Conservation (phyloP, 441 rosid genomes). For the Metrosideros polymorpha region DNA sequence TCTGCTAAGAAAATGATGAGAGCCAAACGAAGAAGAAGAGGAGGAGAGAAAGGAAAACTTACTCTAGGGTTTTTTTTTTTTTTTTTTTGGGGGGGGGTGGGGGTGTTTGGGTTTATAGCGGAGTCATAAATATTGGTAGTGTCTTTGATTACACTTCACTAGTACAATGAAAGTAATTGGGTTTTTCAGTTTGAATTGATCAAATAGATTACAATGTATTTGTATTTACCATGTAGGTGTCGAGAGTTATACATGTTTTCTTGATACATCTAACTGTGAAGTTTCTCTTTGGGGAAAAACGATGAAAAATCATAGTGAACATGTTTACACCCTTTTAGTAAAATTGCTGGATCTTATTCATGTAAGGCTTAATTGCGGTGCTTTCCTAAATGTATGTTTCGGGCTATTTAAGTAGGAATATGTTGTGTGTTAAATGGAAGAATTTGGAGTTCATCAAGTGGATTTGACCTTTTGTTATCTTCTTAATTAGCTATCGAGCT, state of each 20-base stretch:
- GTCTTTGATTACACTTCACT: background rate
- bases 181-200: background rate
- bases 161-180: background rate
- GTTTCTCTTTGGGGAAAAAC: background rate
- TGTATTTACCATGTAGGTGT: background rate
- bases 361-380: background rate
- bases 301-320: background rate
- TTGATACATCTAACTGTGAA: background rate
- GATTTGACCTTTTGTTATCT: background rate
- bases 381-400: background rate
- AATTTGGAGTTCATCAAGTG: background rate
- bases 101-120: background rate
- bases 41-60: background rate
- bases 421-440: background rate
- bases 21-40: background rate
- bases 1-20: constrained; percentile 26
- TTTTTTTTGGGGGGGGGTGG: no score
- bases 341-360: background rate
- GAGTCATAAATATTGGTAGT: background rate
- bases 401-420: background rate
- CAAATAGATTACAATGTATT: background rate
- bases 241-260: background rate
- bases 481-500: background rate
- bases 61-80: background rate
- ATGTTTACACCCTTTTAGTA: background rate